Base-by-base conservation (phyloP, 306 rosid species). In the Benincasa hispida region DNA sequence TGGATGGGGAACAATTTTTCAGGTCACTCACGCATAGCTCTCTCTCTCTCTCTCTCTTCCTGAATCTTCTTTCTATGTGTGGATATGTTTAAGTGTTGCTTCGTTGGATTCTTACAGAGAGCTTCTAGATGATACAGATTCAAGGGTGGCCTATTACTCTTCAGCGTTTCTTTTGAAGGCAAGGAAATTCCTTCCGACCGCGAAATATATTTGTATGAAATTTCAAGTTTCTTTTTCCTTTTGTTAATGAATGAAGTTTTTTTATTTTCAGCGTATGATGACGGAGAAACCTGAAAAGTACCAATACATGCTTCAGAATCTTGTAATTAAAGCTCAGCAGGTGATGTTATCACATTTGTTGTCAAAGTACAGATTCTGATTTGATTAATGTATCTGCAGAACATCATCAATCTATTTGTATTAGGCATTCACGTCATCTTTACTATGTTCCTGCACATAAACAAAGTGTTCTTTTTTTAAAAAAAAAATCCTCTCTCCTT, bases 111-210 rank as follows among this genome's bases (percentile, higher is more conserved):
- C 76, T 83, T 79, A 78, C 92, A 95, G 99, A 92, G 93, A 68
- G 81, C 92, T 95, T 83, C 84, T 95, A 87, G 99, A 90, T 70
- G 99, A 95, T 86, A 90, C 96, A 50, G 99, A 95, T 88, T 92
- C 99, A 57, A 92, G 99, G 85, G 99, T 95, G 62, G 98, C 97
- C 54, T 95, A 92, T 82, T 92, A 88, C 84, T 92, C 99, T 67
- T 88, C 99, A 72, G 97, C 98, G 25, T 95, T 95, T 88, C 99
- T 95, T 87, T 84, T 95, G 73, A 95, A 95, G 98, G 99, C 82
- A 90, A 80, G 94, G 50, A 66, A n/a, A 57, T 77, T 59, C 22
- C 84, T 41, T 48, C 48, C 45, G 51, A 21, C 41, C 47, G 2
- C 47, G 42, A 50, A 50, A n/a, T 72, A 19, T 72, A 51, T 72